phyloP scores from a whole-genome alignment of 495 filamentous ascomycete species.

The Trichocladium antarcticum region DNA sequence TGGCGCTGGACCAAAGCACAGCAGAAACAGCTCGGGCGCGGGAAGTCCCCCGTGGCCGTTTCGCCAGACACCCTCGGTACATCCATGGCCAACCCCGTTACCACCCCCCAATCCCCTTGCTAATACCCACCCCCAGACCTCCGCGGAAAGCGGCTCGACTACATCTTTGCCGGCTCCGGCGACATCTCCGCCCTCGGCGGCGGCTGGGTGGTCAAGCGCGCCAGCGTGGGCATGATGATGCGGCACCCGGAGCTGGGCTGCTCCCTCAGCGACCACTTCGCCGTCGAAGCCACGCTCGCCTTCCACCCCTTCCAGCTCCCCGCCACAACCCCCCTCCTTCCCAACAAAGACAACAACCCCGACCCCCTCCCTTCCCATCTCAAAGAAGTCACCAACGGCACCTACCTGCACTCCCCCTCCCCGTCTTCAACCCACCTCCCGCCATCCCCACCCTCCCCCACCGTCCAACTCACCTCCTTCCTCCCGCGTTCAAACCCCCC shows the following conservation, averaged over 20 bases:
- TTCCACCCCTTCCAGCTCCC: slow-evolving; percentile 22
- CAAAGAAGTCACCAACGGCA: neutral
- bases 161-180: slow-evolving; percentile 56
- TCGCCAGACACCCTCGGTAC: slow-evolving; percentile 37
- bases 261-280: slow-evolving; percentile 88
- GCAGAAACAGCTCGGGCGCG: slow-evolving; percentile 44
- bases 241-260: slow-evolving; percentile 72
- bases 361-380: slow-evolving; percentile 37
- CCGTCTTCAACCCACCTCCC: slow-evolving; percentile 26
- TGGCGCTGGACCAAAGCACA: slow-evolving; percentile 74
- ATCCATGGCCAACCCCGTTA: neutral
- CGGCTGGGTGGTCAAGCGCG: slow-evolving; percentile 56
- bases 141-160: slow-evolving; percentile 79
- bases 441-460: slow-evolving; percentile 16
- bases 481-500: neutral
- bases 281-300: slow-evolving; percentile 58
- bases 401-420: slow-evolving; percentile 10
- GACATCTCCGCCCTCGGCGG: slow-evolving; percentile 20
- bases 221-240: slow-evolving; percentile 67
- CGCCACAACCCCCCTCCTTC: slow-evolving; percentile 8
- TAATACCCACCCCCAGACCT: slow-evolving; percentile 40
- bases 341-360: neutral
- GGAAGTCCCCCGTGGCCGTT: slow-evolving; percentile 39
- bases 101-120: neutral
- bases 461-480: slow-evolving; percentile 20